Percentiles rank a stretch among this genome's conserved stretches.
These are phyloP conservation scores for Nicotiana attenuata DNA, from an alignment of 257 asterid species.

Conservation along the genomic window DNA sequence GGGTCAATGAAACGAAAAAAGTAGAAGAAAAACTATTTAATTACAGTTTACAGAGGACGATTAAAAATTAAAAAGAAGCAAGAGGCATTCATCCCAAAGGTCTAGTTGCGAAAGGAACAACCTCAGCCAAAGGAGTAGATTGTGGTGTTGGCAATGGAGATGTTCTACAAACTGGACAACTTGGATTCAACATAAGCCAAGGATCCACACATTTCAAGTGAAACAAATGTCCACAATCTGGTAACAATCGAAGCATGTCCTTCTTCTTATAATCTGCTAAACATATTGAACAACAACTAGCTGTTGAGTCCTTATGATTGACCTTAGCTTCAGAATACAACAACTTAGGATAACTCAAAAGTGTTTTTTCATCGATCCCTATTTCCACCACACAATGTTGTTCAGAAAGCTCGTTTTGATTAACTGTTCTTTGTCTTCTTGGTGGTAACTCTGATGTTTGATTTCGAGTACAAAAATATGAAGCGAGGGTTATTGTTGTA, in stretches of 20 bases:
- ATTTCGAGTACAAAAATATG: conserved; percentile 71
- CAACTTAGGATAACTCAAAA: conserved; percentile 58
- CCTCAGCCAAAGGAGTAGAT: conserved; percentile 82
- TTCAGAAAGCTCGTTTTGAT: neutral
- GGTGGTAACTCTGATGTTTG: conserved; percentile 18
- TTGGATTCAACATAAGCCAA: conserved; percentile 84
- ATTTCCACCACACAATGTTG: conserved; percentile 23
- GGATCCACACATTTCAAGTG: conserved; percentile 82
- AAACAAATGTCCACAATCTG: conserved; percentile 85
- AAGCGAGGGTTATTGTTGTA: conserved; percentile 72
- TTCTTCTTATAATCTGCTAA: conserved; percentile 62
- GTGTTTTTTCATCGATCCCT: conserved; percentile 75
- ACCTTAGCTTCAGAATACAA: conserved; percentile 63
- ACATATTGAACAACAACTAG: conserved; percentile 75
- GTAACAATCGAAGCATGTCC: conserved; percentile 55
- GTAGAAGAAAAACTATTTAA: neutral
- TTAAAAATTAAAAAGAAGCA: neutral
- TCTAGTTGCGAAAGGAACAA: conserved; percentile 61
- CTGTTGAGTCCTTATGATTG: conserved; percentile 48
- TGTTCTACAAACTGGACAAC: conserved; percentile 88
- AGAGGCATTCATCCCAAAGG: conserved; percentile 15
- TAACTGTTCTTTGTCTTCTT: neutral
- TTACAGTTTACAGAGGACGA: neutral
- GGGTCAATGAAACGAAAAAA: neutral
- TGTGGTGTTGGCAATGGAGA: conserved; percentile 82